A percentile compares a stretch with the other conserved stretches of the same genome.
Conservation (phyloP, 768 basidiomycete species). For the Lyophyllum semitale region DNA sequence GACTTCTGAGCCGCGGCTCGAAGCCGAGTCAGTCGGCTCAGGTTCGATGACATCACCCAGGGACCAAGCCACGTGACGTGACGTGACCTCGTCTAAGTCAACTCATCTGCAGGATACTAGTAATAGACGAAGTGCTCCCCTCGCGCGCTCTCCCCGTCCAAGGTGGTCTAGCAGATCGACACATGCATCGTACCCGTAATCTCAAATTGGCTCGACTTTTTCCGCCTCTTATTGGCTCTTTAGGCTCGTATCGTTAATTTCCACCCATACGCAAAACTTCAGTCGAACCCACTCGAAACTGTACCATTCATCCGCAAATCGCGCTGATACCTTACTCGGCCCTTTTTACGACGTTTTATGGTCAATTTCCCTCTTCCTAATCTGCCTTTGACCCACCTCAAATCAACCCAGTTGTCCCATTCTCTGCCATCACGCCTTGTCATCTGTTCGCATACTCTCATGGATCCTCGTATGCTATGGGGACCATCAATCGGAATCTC, state of each 20-base stretch:
- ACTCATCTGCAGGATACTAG: too few species aligned
- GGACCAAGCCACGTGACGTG: too few species aligned
- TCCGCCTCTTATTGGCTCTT: constrained; percentile 28
- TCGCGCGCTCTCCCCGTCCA: constrained; percentile 24
- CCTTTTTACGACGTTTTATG: constrained; percentile 28
- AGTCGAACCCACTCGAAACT: constrained; percentile 28
- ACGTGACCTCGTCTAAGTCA: too few species aligned
- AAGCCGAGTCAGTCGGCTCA: too few species aligned
- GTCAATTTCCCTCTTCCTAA: constrained; percentile 12
- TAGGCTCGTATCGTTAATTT: constrained; percentile 27
- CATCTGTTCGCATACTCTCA: constrained; percentile 92
- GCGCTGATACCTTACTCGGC: constrained; percentile 28
- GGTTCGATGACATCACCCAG: too few species aligned
- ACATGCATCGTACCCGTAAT: constrained; percentile 16
- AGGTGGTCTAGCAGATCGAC: constrained; percentile 21
- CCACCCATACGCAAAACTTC: constrained; percentile 29
- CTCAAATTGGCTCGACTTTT: constrained; percentile 26
- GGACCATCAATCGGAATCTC: constrained; percentile 95
- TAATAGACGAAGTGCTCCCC: too few species aligned
- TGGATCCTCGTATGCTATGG: constrained; percentile 99
- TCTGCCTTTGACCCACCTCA: constrained; percentile 14
- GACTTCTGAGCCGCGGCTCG: too few species aligned
- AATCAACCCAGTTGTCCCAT: constrained; percentile 10
- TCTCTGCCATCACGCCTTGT: constrained; percentile 64
- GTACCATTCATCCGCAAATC: constrained; percentile 18